phyloP scores from a whole-genome alignment of 2,329 filamentous ascomycete species.

The Simplicillium aogashimaense region DNA sequence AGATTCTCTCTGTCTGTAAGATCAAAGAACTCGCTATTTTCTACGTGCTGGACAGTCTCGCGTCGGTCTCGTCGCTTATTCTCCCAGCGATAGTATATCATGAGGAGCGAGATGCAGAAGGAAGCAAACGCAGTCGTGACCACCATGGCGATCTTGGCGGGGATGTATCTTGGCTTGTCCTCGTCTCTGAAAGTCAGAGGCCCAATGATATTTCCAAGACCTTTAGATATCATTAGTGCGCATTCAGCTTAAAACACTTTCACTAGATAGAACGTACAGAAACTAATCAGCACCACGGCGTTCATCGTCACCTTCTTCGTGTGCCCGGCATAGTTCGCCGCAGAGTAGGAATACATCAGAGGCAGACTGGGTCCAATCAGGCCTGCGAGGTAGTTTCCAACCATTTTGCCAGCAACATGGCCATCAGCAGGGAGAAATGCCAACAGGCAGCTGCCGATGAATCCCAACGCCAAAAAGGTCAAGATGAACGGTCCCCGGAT shows the following conservation, averaged over 20 bases:
- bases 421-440: background rate
- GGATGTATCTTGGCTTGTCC: background rate
- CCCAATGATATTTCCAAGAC: conserved; percentile 1
- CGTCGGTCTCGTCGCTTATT: background rate
- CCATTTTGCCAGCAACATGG: background rate
- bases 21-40: background rate
- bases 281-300: background rate
- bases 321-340: background rate
- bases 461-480: background rate
- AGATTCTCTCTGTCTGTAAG: background rate
- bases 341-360: background rate
- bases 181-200: background rate
- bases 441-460: background rate
- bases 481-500: background rate
- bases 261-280: background rate
- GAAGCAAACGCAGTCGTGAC: background rate
- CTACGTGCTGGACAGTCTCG: background rate
- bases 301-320: background rate
- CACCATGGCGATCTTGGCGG: background rate
- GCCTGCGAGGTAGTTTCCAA: background rate
- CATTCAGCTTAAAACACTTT: background rate
- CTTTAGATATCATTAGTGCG: background rate
- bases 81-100: background rate
- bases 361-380: background rate
- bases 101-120: background rate